These are phyloP conservation scores for Clohesyomyces aquaticus DNA, from an alignment of 495 filamentous ascomycete species.

Conservation along the genomic window DNA sequence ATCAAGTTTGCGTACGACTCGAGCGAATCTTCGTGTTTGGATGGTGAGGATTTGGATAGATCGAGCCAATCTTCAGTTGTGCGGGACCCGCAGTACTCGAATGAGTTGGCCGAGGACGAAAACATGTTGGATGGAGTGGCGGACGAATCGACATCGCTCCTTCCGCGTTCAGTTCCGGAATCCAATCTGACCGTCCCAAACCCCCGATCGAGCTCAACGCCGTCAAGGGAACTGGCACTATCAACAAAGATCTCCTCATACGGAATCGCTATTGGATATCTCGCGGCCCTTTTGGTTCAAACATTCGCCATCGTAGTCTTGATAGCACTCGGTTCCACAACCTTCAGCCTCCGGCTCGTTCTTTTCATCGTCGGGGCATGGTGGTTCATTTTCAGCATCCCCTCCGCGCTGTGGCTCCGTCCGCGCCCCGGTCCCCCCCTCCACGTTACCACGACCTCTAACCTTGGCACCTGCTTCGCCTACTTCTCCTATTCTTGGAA, in stretches of 20 bases:
- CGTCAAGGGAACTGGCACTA: constrained; percentile 46
- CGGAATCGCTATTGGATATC: constrained; percentile 51
- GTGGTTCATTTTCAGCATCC: constrained; percentile 94
- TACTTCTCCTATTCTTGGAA: constrained; percentile 85
- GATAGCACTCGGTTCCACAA: constrained; percentile 28
- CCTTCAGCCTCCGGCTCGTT: constrained; percentile 62
- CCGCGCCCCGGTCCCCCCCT: constrained; percentile 87
- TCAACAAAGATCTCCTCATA: constrained; percentile 51
- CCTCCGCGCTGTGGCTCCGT: constrained; percentile 87
- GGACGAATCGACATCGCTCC: constrained; percentile 44
- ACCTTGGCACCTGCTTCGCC: constrained; percentile 44
- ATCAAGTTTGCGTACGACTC: constrained; percentile 34
- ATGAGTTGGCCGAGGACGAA: constrained; percentile 32
- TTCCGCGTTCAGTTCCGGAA: constrained; percentile 24
- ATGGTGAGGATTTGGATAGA: constrained; percentile 22
- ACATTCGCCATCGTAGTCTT: constrained; percentile 46
- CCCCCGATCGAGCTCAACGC: constrained; percentile 24
- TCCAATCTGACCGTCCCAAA: constrained; percentile 35
- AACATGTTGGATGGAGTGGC: constrained; percentile 27
- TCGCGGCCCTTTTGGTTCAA: constrained; percentile 48
- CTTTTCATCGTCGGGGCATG: constrained; percentile 86
- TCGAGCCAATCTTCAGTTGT: constrained; percentile 19
- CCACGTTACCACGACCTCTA: constrained; percentile 35
- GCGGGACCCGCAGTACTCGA: constrained; percentile 25
- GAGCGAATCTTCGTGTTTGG: constrained; percentile 21